Conservation (phyloP, 2,329 filamentous ascomycete genomes). For the Fusarium setosum region DNA sequence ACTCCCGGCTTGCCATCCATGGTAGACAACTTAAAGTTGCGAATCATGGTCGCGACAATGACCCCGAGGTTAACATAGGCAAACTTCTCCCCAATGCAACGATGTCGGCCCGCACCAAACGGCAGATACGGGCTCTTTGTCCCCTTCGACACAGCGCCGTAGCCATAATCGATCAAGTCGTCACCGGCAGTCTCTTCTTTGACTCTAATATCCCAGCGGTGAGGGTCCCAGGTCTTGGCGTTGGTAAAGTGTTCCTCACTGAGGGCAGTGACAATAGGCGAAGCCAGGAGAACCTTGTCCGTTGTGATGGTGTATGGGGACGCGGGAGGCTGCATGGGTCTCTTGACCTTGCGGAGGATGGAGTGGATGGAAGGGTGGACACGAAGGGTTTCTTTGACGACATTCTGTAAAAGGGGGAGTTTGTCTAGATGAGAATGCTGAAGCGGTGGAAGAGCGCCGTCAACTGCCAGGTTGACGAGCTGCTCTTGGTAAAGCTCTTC, state of each 20-base stretch:
- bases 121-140: constrained; percentile 65
- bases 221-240: constrained; percentile 44
- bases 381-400: constrained; percentile 78
- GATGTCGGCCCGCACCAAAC: constrained; percentile 78
- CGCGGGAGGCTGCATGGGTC: constrained; percentile 68
- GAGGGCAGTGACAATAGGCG: constrained; percentile 55
- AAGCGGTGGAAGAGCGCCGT: constrained; percentile 63
- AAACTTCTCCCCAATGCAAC: constrained; percentile 83
- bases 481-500: constrained; percentile 80
- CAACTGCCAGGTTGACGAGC: constrained; percentile 60
- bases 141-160: constrained; percentile 46
- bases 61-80: constrained; percentile 76
- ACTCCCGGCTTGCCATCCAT: constrained; percentile 65
- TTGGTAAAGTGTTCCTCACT: constrained; percentile 69
- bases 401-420: constrained; percentile 70
- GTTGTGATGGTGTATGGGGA: constrained; percentile 67
- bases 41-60: constrained; percentile 71
- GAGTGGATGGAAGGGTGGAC: constrained; percentile 79
- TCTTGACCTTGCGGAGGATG: constrained; percentile 78
- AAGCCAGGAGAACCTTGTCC: constrained; percentile 58
- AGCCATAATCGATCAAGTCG: constrained; percentile 45
- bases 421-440: constrained; percentile 69
- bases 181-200: constrained; percentile 25
- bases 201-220: constrained; percentile 42
- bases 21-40: constrained; percentile 70